phyloP scores from a whole-genome alignment of 73 alveolate species.

The Durusdinium trenchii region DNA sequence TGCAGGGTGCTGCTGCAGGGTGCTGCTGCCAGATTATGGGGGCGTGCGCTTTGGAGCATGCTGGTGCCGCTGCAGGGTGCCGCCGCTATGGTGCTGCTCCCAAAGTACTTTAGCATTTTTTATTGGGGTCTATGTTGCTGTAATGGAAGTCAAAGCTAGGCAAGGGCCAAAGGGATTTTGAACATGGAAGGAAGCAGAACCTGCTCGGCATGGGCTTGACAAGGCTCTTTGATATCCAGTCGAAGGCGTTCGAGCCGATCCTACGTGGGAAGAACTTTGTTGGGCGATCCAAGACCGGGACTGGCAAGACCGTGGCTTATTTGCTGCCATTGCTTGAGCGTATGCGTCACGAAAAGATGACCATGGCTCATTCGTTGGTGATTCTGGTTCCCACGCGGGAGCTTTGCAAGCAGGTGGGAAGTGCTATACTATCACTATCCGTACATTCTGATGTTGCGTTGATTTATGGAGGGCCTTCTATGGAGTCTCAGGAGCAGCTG shows the following conservation, averaged over 20 bases:
- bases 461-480: constrained; percentile 47
- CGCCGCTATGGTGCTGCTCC: too few species aligned
- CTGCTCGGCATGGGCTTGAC: constrained; percentile 59
- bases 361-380: constrained; percentile 45
- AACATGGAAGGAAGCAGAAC: too few species aligned
- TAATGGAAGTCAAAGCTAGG: too few species aligned
- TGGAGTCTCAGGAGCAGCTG: constrained; percentile 84
- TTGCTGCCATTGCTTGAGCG: constrained; percentile 76
- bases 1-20: too few species aligned
- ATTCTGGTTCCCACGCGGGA: constrained; percentile 84
- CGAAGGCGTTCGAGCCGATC: constrained; percentile 78
- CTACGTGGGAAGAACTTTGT: constrained; percentile 89
- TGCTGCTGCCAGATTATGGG: too few species aligned
- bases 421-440: constrained; percentile 42
- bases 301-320: constrained; percentile 81
- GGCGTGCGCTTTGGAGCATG: too few species aligned
- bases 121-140: too few species aligned
- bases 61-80: too few species aligned
- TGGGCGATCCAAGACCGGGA: constrained; percentile 73
- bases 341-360: constrained; percentile 78
- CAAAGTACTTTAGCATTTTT: too few species aligned
- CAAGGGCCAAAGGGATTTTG: too few species aligned
- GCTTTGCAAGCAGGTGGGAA: constrained; percentile 93
- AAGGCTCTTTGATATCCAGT: constrained; percentile 82
- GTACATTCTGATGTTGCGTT: constrained; percentile 64